Evolutionary conservation across 2,329 filamentous ascomycete genomes (phyloP).

Genomic region (Anisogramma anomala): DNA sequence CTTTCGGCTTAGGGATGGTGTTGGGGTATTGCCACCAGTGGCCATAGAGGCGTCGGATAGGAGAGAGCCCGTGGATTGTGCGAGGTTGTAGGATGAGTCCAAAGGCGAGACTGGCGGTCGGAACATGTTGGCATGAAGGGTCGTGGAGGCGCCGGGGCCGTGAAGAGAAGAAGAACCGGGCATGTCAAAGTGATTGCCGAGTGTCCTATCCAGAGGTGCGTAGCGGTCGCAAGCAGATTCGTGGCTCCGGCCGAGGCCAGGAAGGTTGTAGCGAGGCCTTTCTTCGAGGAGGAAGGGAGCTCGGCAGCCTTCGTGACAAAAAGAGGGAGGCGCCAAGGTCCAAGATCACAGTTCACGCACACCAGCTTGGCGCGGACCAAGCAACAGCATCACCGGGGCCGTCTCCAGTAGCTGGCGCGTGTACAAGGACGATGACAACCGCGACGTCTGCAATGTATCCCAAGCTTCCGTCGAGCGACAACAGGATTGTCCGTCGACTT

Average conservation of each 20-base stretch:
- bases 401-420: conserved; percentile 1
- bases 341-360: conserved; percentile 15
- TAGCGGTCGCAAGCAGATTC: neutral
- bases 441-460: neutral
- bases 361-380: conserved; percentile 10
- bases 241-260: neutral
- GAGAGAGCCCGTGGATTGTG: conserved; percentile 28
- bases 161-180: conserved; percentile 23
- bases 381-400: conserved; percentile 9
- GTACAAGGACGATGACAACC: conserved; percentile 10
- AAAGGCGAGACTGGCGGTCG: conserved; percentile 23
- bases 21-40: conserved; percentile 19
- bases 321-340: conserved; percentile 14
- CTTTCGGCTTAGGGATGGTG: conserved; percentile 36
- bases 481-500: neutral
- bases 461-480: neutral
- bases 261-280: neutral
- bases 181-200: conserved; percentile 21
- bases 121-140: conserved; percentile 24
- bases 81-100: conserved; percentile 20
- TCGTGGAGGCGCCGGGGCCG: conserved; percentile 15
- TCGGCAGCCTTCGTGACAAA: neutral
- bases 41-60: conserved; percentile 26
- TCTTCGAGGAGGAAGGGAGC: neutral
- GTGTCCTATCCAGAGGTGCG: conserved; percentile 18